Conservation (phyloP, 805 yeast genomes). For the Ogataea populi-albae region DNA sequence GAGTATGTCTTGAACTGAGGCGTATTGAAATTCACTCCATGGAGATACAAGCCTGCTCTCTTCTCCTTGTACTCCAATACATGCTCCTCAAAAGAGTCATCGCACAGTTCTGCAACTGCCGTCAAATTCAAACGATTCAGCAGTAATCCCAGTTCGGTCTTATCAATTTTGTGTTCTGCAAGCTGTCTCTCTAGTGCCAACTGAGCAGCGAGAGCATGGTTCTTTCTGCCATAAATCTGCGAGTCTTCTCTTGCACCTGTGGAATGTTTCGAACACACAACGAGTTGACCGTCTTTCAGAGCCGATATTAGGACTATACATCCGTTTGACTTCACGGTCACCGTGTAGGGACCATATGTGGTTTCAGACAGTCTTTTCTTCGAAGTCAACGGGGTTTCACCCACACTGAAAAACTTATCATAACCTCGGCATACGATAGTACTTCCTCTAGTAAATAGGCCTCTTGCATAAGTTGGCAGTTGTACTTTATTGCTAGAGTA, state of each 20-base stretch:
- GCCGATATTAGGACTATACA: conserved; percentile 86
- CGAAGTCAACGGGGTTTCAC: conserved; percentile 57
- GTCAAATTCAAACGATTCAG: conserved; percentile 58
- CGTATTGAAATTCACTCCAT: conserved; percentile 77
- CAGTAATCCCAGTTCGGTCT: conserved; percentile 51
- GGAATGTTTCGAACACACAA: conserved; percentile 90
- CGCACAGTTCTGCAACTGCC: conserved; percentile 91
- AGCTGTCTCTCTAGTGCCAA: conserved; percentile 55
- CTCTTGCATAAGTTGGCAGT: conserved; percentile 79
- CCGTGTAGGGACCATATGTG: conserved; percentile 74
- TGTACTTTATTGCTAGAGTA: conserved; percentile 53
- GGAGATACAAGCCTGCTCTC: conserved; percentile 79
- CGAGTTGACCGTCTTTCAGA: conserved; percentile 64
- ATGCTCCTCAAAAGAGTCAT: conserved; percentile 92
- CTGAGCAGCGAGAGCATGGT: conserved; percentile 78
- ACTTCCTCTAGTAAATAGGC: conserved; percentile 58
- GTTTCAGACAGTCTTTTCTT: conserved; percentile 41
- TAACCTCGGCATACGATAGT: conserved; percentile 79
- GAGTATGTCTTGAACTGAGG: conserved; percentile 63
- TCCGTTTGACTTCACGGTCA: conserved; percentile 89
- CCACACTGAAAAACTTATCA: conserved; percentile 87
- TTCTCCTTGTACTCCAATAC: conserved; percentile 69
- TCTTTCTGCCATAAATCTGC: conserved; percentile 33
- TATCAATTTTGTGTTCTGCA: conserved; percentile 33
- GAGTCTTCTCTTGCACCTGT: conserved; percentile 58